phyloP scores from a whole-genome alignment of 345 rosid genomes.

The thale cress (Arabidopsis thaliana) region DNA sequence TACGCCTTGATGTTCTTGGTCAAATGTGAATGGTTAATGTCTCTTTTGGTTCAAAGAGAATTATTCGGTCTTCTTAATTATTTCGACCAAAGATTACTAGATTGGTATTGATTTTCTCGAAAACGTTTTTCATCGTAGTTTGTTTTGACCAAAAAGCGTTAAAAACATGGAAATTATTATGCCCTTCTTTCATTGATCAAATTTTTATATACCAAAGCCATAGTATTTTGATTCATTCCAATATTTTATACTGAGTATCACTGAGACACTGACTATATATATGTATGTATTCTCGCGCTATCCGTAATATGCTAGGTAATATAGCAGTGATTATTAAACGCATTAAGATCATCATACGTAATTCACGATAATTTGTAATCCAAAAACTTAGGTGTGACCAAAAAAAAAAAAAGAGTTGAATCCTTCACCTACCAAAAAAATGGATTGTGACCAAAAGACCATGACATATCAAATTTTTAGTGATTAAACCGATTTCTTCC shows the following conservation, averaged over 20 bases:
- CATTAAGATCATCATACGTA: neutral
- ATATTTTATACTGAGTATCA: too few species aligned
- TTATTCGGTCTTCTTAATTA: neutral
- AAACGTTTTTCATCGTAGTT: conserved; percentile 35
- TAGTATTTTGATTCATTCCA: neutral
- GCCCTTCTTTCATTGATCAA: conserved; percentile 14
- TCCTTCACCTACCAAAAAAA: conserved; percentile 26
- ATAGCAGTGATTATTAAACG: conserved; percentile 1
- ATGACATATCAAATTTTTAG: neutral
- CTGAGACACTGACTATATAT: too few species aligned
- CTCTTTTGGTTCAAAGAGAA: conserved; percentile 31
- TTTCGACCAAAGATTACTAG: conserved; percentile 6
- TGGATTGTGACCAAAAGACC: neutral
- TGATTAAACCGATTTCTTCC: neutral
- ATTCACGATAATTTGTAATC: neutral
- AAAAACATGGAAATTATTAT: conserved; percentile 21
- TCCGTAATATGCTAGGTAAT: neutral
- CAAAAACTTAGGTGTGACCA: neutral
- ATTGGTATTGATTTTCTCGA: conserved; percentile 18
- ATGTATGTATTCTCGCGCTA: conserved; percentile 3
- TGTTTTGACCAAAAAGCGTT: conserved; percentile 30
- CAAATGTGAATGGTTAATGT: conserved; percentile 27
- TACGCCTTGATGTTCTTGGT: conserved; percentile 14
- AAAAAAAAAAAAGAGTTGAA: neutral
- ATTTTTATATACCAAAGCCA: conserved; percentile 5